These are phyloP conservation scores for Ambrosiella beaveri DNA, from an alignment of 2,329 filamentous ascomycete species.

Conservation along the genomic window DNA sequence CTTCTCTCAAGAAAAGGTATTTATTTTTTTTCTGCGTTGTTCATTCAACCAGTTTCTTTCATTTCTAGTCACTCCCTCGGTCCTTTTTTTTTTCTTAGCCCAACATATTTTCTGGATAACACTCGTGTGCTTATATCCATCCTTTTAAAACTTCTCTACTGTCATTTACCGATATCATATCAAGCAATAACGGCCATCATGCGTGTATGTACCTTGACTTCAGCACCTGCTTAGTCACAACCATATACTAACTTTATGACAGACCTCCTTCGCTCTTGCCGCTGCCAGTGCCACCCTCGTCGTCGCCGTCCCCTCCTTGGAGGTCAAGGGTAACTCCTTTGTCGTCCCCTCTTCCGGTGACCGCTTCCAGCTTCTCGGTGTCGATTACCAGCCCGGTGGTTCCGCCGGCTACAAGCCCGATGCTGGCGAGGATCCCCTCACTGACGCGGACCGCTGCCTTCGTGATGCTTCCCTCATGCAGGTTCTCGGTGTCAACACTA, in stretches of 20 bases:
- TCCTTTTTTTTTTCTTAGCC: neutral
- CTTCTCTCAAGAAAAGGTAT: neutral
- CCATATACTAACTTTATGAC: neutral
- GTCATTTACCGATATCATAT: neutral
- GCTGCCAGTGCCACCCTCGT: slow-evolving; percentile 35
- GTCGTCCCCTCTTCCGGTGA: slow-evolving; percentile 40
- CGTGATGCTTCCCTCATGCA: slow-evolving; percentile 51
- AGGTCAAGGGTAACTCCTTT: slow-evolving; percentile 39
- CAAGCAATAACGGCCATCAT: slow-evolving; percentile 1
- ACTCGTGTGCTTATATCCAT: neutral
- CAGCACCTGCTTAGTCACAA: neutral
- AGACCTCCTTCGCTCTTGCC: slow-evolving; percentile 22
- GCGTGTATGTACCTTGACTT: slow-evolving; percentile 8
- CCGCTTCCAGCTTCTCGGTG: slow-evolving; percentile 48
- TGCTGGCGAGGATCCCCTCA: slow-evolving; percentile 40
- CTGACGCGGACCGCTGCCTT: slow-evolving; percentile 38
- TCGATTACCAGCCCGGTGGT: slow-evolving; percentile 53
- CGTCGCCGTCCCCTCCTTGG: slow-evolving; percentile 39
- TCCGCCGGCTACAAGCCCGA: slow-evolving; percentile 42
- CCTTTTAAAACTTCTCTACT: neutral
- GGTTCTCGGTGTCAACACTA: slow-evolving; percentile 45
- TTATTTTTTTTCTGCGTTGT: slow-evolving; percentile 4
- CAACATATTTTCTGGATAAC: neutral
- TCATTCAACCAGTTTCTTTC: slow-evolving; percentile 10
- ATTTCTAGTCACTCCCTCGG: slow-evolving; percentile 14